Percentiles rank a stretch among this genome's conserved stretches.
Conservation (phyloP, 352 stramenopile genomes). For the Pythium pyrilobum region DNA sequence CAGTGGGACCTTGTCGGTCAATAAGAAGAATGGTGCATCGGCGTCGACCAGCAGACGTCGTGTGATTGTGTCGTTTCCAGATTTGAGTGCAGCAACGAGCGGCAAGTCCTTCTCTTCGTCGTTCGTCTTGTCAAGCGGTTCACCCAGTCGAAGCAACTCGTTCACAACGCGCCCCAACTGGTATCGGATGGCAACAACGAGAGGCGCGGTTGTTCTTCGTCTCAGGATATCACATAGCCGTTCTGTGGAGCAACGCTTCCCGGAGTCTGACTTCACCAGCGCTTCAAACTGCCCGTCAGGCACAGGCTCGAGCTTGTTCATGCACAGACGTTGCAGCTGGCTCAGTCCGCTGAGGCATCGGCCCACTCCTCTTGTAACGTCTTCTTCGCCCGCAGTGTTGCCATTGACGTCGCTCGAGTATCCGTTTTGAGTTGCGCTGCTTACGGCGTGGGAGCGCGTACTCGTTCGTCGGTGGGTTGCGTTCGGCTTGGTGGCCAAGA, state of each 20-base stretch:
- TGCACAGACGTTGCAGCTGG: conserved; percentile 45
- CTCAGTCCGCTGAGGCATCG: conserved; percentile 11
- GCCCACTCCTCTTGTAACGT: conserved; percentile 1
- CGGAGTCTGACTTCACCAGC: conserved; percentile 56
- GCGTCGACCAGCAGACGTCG: conserved; percentile 67
- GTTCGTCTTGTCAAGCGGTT: conserved; percentile 41
- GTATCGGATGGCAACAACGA: conserved; percentile 77
- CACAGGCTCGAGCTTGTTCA: conserved; percentile 45
- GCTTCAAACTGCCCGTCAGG: conserved; percentile 46
- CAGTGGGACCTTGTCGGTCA: conserved; percentile 74
- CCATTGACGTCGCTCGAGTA: conserved; percentile 9
- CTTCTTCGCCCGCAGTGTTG: background rate
- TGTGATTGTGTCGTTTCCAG: conserved; percentile 70
- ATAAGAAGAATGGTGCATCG: conserved; percentile 57
- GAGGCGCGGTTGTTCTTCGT: conserved; percentile 49
- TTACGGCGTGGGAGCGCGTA: conserved; percentile 1
- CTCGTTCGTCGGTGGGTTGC: conserved; percentile 17
- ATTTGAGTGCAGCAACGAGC: conserved; percentile 62
- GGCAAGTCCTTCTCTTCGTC: conserved; percentile 53
- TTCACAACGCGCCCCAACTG: conserved; percentile 77
- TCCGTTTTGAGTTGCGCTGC: conserved; percentile 1
- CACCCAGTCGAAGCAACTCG: conserved; percentile 50
- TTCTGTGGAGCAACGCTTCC: conserved; percentile 59
- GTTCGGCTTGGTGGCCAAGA: conserved; percentile 38
- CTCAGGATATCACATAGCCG: conserved; percentile 57